phyloP scores from a whole-genome alignment of 129 eudicot species.

The Tagetes patula region DNA sequence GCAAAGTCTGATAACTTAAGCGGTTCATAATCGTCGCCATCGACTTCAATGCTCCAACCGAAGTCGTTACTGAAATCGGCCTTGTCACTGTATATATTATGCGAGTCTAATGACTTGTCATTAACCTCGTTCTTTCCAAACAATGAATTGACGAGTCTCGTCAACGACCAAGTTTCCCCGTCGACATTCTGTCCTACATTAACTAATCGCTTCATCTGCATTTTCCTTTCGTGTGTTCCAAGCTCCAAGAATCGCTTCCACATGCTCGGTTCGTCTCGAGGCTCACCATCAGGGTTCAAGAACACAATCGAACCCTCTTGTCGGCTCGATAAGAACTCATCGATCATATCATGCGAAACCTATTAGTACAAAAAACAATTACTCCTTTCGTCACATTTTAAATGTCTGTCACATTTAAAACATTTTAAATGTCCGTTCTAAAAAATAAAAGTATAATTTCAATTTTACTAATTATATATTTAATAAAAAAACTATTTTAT shows the following conservation, averaged over 20 bases:
- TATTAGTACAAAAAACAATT: constrained; percentile 20
- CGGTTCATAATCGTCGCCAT: constrained; percentile 51
- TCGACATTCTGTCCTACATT: constrained; percentile 13
- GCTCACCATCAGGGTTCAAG: constrained; percentile 37
- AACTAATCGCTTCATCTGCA: constrained; percentile 45
- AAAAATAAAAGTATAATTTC: too few species aligned
- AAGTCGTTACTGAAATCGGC: constrained; percentile 66
- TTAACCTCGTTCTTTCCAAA: constrained; percentile 23
- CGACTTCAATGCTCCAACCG: constrained; percentile 73
- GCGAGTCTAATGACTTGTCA: constrained; percentile 35
- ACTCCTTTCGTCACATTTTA: too few species aligned
- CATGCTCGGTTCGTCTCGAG: constrained; percentile 39
- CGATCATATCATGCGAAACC: constrained; percentile 54
- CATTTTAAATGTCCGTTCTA: too few species aligned
- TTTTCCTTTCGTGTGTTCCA: constrained; percentile 34
- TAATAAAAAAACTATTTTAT: too few species aligned
- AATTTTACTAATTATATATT: too few species aligned
- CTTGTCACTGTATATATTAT: constrained; percentile 52
- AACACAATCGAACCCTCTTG: constrained; percentile 57
- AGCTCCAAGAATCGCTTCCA: constrained; percentile 54
- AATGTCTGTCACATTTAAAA: too few species aligned
- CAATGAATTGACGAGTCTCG: constrained; percentile 34
- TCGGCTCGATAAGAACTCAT: constrained; percentile 47
- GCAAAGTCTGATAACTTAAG: constrained; percentile 55
- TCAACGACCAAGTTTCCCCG: constrained; percentile 44